Evolutionary conservation across 2,329 filamentous ascomycete species (phyloP).

Genomic region (Nemania sp.): DNA sequence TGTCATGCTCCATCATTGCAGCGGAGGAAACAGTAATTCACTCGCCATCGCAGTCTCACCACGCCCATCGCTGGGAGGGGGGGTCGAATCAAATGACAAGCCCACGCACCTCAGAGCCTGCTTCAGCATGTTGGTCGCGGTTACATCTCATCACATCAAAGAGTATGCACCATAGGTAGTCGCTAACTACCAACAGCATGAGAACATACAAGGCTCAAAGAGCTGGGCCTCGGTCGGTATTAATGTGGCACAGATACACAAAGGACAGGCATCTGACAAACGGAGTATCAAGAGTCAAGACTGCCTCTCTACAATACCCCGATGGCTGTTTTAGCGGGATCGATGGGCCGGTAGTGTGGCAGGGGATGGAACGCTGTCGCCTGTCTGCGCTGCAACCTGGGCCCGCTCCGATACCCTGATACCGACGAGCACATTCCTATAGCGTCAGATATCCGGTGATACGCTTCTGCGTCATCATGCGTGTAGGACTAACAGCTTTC

Average conservation of each 20-base stretch:
- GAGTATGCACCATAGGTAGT: background rate
- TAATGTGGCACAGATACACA: no score
- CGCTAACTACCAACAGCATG: background rate
- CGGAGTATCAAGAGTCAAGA: no score
- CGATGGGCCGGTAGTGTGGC: no score
- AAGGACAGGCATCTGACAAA: no score
- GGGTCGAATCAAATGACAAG: background rate
- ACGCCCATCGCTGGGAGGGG: no score
- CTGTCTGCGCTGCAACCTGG: background rate
- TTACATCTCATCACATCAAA: background rate
- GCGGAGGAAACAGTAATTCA: background rate
- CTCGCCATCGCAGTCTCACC: background rate
- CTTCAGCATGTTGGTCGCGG: background rate
- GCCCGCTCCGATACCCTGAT: background rate
- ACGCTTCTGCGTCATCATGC: conserved; percentile 4
- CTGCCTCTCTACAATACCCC: no score
- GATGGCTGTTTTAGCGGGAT: no score
- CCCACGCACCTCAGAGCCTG: conserved; percentile 4
- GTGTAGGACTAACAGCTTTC: conserved; percentile 3
- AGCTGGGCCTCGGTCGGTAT: conserved; percentile 12
- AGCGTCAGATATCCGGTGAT: background rate
- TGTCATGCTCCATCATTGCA: background rate
- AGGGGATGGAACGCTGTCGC: background rate
- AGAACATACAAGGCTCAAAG: background rate
- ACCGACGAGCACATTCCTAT: background rate